These are phyloP conservation scores for Globisporangium barbulae DNA, from an alignment of 352 stramenopile genomes.

Conservation along the genomic window DNA sequence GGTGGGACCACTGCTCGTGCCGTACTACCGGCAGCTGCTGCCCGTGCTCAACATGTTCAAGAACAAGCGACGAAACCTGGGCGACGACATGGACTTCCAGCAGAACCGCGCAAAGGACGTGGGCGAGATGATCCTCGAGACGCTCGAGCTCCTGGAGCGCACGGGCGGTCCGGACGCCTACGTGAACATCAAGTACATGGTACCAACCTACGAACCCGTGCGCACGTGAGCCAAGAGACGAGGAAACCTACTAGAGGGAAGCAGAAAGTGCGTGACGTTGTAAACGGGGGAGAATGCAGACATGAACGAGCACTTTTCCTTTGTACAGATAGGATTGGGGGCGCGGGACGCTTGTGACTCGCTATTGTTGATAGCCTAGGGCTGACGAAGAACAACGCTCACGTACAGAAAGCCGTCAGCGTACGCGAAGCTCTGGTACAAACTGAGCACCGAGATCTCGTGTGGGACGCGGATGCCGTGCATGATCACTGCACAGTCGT, in stretches of 20 bases:
- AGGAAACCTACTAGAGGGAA: background rate
- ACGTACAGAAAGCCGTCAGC: constrained; percentile 80
- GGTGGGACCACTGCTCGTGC: constrained; percentile 83
- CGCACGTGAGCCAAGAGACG: constrained; percentile 16
- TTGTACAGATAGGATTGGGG: constrained; percentile 3
- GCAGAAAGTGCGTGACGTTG: background rate
- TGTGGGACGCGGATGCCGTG: constrained; percentile 55
- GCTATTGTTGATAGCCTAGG: background rate
- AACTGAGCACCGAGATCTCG: constrained; percentile 46
- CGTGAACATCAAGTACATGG: constrained; percentile 97
- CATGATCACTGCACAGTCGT: constrained; percentile 30
- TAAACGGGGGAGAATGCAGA: background rate
- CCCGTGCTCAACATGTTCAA: constrained; percentile 90
- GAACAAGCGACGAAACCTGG: constrained; percentile 86
- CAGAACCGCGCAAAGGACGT: constrained; percentile 80
- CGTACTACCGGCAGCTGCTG: constrained; percentile 91
- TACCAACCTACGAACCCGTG: constrained; percentile 92
- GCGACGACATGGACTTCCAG: constrained; percentile 90
- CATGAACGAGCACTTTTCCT: background rate
- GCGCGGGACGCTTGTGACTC: no score
- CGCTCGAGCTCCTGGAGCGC: constrained; percentile 83
- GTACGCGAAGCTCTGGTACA: constrained; percentile 70
- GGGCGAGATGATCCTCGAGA: constrained; percentile 84
- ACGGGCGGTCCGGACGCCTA: constrained; percentile 87
- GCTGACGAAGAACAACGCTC: constrained; percentile 21